Conservation (phyloP, 2,329 filamentous ascomycete species). For the Exophiala aquamarina region DNA sequence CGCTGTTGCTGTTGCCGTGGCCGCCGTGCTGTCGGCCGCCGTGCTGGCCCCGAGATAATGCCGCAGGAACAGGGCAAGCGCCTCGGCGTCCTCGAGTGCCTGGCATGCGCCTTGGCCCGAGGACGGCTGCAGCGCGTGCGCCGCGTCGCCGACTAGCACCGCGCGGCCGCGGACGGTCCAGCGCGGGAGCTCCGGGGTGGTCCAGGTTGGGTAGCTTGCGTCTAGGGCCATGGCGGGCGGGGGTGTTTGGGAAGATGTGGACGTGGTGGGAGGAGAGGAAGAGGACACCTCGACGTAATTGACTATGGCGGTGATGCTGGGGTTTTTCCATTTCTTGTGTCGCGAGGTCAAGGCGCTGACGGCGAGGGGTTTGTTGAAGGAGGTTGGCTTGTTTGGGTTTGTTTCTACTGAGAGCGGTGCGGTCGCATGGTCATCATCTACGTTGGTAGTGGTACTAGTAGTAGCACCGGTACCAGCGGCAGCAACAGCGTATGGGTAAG, state of each 20-base stretch:
- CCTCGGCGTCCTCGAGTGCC: constrained; percentile 55
- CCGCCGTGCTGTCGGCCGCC: background rate
- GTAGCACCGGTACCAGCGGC: no score
- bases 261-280: no score
- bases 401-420: no score
- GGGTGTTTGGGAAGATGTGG: background rate
- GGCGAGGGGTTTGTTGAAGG: constrained; percentile 16
- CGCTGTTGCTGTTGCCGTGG: background rate
- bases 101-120: constrained; percentile 57
- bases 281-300: constrained; percentile 35
- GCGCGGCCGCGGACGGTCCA: constrained; percentile 48
- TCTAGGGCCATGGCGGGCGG: constrained; percentile 22
- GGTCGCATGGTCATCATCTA: no score
- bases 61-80: constrained; percentile 43
- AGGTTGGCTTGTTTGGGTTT: constrained; percentile 5
- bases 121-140: constrained; percentile 55
- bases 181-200: constrained; percentile 46
- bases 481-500: constrained; percentile 13
- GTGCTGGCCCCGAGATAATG: constrained; percentile 31
- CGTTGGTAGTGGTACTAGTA: no score
- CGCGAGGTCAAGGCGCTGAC: constrained; percentile 35
- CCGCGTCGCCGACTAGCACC: constrained; percentile 58
- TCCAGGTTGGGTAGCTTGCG: constrained; percentile 51
- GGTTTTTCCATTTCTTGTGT: constrained; percentile 48
- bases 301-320: constrained; percentile 44